These are phyloP conservation scores for Starmera dryadoides DNA, from an alignment of 805 yeast species.

Conservation along the genomic window DNA sequence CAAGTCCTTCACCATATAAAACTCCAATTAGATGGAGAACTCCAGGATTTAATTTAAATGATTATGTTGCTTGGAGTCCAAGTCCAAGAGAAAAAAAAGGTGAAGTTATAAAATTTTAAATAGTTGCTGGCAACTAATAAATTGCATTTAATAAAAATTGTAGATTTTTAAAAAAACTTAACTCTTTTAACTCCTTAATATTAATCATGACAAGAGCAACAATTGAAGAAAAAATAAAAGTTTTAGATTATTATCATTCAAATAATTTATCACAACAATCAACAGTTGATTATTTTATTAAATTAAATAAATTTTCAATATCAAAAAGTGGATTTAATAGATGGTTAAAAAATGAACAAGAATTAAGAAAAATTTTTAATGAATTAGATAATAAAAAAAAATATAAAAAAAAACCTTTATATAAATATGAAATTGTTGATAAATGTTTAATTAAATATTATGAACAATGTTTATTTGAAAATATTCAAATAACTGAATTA, in stretches of 20 bases:
- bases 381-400: conserved; percentile 18
- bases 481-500: conserved; percentile 20
- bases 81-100: not conserved
- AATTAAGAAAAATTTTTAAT: conserved; percentile 22
- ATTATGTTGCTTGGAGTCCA: conserved; percentile 41
- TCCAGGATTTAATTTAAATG: conserved; percentile 75
- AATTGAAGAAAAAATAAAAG: conserved; percentile 27
- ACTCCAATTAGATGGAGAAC: conserved; percentile 33
- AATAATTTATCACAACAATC: conserved; percentile 26
- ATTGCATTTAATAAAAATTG: not conserved
- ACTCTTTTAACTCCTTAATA: too few relatives aligned
- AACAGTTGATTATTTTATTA: conserved; percentile 27
- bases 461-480: conserved; percentile 28
- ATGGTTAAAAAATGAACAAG: conserved; percentile 29
- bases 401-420: conserved; percentile 26
- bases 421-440: conserved; percentile 26
- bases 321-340: conserved; percentile 32
- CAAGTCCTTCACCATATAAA: conserved; percentile 61
- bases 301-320: conserved; percentile 24
- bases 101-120: not conserved
- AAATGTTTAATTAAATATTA: conserved; percentile 28
- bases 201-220: conserved; percentile 27
- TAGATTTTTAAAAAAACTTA: too few relatives aligned
- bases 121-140: not conserved
- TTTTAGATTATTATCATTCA: conserved; percentile 27